phyloP scores from a whole-genome alignment of 352 stramenopile species.

The Phytopythium vexans region DNA sequence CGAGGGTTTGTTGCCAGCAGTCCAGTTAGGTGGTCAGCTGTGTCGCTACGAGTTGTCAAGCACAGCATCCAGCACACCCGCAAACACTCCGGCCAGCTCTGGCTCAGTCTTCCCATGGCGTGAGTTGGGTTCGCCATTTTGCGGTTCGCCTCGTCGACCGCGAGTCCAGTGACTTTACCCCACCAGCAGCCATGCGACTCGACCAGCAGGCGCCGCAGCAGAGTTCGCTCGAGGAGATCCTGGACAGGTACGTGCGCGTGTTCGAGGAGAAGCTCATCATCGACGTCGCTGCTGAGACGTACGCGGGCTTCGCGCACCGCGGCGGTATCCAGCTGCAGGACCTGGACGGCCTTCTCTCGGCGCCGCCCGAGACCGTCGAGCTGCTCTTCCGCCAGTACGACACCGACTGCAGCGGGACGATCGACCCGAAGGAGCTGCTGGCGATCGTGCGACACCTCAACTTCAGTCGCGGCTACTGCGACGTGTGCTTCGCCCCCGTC shows the following conservation, averaged over 20 bases:
- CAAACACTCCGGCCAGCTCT: too few relatives aligned
- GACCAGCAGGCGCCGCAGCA: too few relatives aligned
- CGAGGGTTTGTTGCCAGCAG: too few relatives aligned
- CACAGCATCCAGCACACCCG: too few relatives aligned
- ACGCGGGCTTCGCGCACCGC: not conserved
- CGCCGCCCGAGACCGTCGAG: not conserved
- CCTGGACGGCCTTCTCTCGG: not conserved
- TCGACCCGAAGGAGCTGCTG: not conserved
- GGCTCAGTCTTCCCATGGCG: too few relatives aligned
- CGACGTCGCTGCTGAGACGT: not conserved
- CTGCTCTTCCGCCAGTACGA: constrained; percentile 1
- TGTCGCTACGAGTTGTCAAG: too few relatives aligned
- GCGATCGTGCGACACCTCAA: not conserved
- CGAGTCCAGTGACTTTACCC: too few relatives aligned
- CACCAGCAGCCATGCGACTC: too few relatives aligned
- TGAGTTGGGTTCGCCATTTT: too few relatives aligned
- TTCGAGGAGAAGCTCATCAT: constrained; percentile 1
- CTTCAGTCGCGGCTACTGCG: not conserved
- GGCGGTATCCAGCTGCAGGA: not conserved
- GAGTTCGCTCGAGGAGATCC: not conserved
- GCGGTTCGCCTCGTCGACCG: too few relatives aligned
- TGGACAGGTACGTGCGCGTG: not conserved
- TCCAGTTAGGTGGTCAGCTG: too few relatives aligned
- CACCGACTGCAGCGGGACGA: not conserved
- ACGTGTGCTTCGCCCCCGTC: not conserved